phyloP scores from a whole-genome alignment of 169 alveolate species.

The Eimeria necatrix region DNA sequence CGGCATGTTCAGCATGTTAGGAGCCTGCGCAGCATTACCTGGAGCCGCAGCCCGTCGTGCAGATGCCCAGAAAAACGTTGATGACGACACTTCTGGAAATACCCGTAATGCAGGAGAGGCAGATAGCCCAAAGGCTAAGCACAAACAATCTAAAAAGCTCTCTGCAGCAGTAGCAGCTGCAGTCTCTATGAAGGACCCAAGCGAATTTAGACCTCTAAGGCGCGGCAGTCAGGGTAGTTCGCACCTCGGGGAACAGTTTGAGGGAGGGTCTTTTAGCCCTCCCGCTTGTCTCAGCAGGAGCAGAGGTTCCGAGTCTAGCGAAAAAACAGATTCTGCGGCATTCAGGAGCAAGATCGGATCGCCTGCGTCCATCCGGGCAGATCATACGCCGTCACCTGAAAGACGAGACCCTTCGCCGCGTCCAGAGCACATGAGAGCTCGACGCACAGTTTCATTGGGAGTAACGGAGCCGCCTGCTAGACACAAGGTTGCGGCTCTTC shows the following conservation, averaged over 20 bases:
- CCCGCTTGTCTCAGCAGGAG: neutral
- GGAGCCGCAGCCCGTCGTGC: constrained; percentile 21
- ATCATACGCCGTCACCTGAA: neutral
- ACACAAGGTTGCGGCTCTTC: neutral
- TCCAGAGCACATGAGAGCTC: constrained; percentile 46
- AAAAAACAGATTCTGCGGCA: neutral
- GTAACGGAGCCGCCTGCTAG: neutral
- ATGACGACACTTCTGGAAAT: neutral
- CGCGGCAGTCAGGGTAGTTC: constrained; percentile 51
- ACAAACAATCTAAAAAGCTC: constrained; percentile 13
- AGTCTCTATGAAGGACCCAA: constrained; percentile 43
- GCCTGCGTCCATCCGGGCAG: neutral
- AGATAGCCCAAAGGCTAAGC: neutral
- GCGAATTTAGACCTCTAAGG: constrained; percentile 13
- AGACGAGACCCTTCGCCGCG: neutral
- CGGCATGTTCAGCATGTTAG: constrained; percentile 70
- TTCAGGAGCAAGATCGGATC: neutral
- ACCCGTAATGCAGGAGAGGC: neutral
- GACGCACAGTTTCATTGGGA: constrained; percentile 70
- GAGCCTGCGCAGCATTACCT: constrained; percentile 70
- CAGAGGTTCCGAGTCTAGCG: neutral
- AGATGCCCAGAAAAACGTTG: neutral
- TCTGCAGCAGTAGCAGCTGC: constrained; percentile 69
- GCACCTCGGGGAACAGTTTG: constrained; percentile 22
- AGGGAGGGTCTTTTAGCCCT: neutral